These are phyloP conservation scores for Backusella parvicylindrica DNA, from an alignment of 192 early-diverging fungal species.

Conservation along the genomic window DNA sequence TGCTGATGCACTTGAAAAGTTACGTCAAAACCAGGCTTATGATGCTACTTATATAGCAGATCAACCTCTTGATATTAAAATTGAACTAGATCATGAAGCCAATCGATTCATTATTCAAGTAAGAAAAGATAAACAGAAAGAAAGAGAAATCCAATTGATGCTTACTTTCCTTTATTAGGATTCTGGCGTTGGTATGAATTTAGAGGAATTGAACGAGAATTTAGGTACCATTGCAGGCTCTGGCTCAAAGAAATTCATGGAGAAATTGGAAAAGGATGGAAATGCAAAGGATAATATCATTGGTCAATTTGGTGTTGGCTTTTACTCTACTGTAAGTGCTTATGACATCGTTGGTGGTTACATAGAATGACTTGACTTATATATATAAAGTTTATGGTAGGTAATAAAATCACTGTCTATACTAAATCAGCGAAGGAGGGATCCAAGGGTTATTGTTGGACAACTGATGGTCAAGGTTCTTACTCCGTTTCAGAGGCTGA, in stretches of 20 bases:
- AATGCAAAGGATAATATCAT: conserved; percentile 64
- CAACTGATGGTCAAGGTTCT: conserved; percentile 68
- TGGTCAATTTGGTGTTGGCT: conserved; percentile 86
- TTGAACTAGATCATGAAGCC: conserved; percentile 49
- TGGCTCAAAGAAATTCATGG: conserved; percentile 78
- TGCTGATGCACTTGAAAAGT: conserved; percentile 61
- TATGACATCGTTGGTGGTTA: too few species aligned
- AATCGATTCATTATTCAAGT: conserved; percentile 53
- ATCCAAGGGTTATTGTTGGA: conserved; percentile 73
- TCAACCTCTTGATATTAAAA: conserved; percentile 57
- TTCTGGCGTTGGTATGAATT: conserved; percentile 80
- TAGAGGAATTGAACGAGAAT: conserved; percentile 69
- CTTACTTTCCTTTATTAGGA: conserved; percentile 52
- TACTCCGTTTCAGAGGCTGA: conserved; percentile 80
- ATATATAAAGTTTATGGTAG: conserved; percentile 71
- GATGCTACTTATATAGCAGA: conserved; percentile 37
- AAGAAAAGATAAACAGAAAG: background rate
- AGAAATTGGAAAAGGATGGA: conserved; percentile 43
- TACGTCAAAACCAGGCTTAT: conserved; percentile 49
- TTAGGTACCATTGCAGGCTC: conserved; percentile 85
- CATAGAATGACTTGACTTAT: background rate
- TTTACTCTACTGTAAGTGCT: conserved; percentile 45
- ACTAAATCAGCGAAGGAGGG: conserved; percentile 58
- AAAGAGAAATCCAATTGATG: conserved; percentile 18
- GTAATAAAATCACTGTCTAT: conserved; percentile 77